phyloP scores from a whole-genome alignment of 441 rosid genomes.

The Eutrema salsugineum region DNA sequence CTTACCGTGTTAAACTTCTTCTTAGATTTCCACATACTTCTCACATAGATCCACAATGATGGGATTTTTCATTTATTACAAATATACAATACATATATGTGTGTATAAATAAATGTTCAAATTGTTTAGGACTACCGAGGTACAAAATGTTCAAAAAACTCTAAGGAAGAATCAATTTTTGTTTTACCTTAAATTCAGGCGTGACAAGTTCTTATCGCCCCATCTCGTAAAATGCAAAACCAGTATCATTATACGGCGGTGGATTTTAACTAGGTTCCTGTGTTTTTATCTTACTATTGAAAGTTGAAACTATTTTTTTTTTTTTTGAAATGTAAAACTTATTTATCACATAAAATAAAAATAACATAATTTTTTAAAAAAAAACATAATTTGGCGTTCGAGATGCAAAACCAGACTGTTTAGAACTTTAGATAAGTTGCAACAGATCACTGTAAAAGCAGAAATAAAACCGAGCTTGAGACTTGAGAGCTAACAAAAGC shows the following conservation, averaged over 20 bases:
- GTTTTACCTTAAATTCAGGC: neutral
- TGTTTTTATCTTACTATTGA: neutral
- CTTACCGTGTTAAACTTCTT: constrained; percentile 69
- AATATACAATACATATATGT: neutral
- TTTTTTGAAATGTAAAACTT: too few relatives aligned
- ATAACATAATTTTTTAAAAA: too few relatives aligned
- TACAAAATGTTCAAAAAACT: neutral
- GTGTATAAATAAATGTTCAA: neutral
- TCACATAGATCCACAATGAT: constrained; percentile 44
- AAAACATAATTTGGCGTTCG: too few relatives aligned
- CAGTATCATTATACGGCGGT: too few relatives aligned
- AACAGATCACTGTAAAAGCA: too few relatives aligned
- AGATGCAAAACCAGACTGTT: too few relatives aligned
- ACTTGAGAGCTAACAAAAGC: too few relatives aligned
- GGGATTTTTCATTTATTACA: neutral
- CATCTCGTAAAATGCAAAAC: neutral
- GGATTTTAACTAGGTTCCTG: too few relatives aligned
- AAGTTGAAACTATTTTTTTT: too few relatives aligned
- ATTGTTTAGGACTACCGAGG: neutral
- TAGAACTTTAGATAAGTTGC: too few relatives aligned
- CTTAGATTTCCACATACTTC: constrained; percentile 58
- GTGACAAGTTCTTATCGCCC: neutral
- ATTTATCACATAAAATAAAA: too few relatives aligned
- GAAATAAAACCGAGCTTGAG: too few relatives aligned
- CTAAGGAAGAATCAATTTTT: neutral